These are phyloP conservation scores for Pestalotiopsis sp. DNA, from an alignment of 2,329 filamentous ascomycete species.

Conservation along the genomic window DNA sequence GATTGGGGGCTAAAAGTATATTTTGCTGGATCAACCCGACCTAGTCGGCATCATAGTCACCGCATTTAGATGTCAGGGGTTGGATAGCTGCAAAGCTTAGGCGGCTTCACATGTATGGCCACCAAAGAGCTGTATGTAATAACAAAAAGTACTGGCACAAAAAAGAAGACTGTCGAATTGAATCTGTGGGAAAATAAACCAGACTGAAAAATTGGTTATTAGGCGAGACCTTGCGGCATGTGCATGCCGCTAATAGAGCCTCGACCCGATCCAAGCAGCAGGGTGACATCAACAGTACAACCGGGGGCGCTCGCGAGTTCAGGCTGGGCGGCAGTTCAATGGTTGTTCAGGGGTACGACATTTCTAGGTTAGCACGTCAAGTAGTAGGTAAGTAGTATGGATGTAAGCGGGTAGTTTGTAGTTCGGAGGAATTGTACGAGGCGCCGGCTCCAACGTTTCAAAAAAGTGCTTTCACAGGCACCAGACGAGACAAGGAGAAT, in stretches of 20 bases:
- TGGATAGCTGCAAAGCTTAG: constrained; percentile 1
- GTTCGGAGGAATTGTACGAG: background rate
- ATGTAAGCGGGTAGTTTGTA: no score
- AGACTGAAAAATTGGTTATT: background rate
- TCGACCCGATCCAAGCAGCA: background rate
- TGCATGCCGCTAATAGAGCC: constrained; percentile 1
- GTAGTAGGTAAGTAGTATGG: no score
- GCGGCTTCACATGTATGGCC: background rate
- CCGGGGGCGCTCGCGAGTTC: background rate
- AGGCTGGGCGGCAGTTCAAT: background rate
- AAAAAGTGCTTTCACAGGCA: background rate
- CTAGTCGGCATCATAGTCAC: background rate
- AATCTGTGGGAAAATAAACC: background rate
- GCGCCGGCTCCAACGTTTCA: background rate
- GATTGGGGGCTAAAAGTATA: background rate
- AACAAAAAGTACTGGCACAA: background rate
- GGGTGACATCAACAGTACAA: constrained; percentile 3
- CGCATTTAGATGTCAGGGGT: background rate
- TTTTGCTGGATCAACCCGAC: background rate
- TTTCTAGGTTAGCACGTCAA: no score
- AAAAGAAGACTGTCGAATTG: background rate
- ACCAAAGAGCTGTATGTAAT: no score
- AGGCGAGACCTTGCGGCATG: background rate
- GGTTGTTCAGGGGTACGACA: no score
- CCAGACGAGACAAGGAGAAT: background rate